Percentiles rank a stretch among this genome's conserved stretches.
Conservation (phyloP, 83 land plant genomes). For the Picea engelmannii region DNA sequence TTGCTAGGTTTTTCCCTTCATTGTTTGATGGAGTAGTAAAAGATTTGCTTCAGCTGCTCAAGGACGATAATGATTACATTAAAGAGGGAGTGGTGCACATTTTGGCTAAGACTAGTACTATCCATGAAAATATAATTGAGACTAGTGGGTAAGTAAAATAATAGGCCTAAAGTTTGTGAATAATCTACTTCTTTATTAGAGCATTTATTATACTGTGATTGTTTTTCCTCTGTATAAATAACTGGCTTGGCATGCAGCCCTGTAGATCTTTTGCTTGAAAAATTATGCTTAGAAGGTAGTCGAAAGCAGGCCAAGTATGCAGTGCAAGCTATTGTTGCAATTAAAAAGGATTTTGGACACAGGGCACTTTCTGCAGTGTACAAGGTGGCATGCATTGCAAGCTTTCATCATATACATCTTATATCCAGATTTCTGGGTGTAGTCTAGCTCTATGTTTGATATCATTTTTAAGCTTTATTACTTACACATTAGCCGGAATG, state of each 20-base stretch:
- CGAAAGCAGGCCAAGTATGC: slow-evolving; percentile 54
- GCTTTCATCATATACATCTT: neutral
- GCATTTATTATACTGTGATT: neutral
- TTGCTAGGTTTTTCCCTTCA: neutral
- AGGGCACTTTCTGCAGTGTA: slow-evolving; percentile 26
- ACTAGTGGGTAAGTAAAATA: neutral
- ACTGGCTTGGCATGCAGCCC: slow-evolving; percentile 22
- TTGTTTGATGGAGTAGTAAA: slow-evolving; percentile 15
- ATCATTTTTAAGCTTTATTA: neutral
- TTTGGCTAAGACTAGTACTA: slow-evolving; percentile 15
- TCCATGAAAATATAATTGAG: slow-evolving; percentile 19
- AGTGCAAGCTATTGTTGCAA: slow-evolving; percentile 39
- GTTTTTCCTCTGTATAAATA: neutral
- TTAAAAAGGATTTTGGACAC: slow-evolving; percentile 35
- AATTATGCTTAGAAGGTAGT: slow-evolving; percentile 41
- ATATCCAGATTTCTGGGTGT: neutral
- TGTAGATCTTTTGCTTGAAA: slow-evolving; percentile 36
- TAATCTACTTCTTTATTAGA: neutral
- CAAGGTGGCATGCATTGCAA: slow-evolving; percentile 11
- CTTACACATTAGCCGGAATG: neutral
- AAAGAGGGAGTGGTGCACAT: slow-evolving; percentile 18
- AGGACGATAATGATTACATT: slow-evolving; percentile 16
- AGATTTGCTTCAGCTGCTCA: slow-evolving; percentile 4
- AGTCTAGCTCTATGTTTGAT: neutral
- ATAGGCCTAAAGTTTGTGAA: no score